Evolutionary conservation across 163 green algal genomes (phyloP).

Genomic region (Coccomyxa subellipsoidea): DNA sequence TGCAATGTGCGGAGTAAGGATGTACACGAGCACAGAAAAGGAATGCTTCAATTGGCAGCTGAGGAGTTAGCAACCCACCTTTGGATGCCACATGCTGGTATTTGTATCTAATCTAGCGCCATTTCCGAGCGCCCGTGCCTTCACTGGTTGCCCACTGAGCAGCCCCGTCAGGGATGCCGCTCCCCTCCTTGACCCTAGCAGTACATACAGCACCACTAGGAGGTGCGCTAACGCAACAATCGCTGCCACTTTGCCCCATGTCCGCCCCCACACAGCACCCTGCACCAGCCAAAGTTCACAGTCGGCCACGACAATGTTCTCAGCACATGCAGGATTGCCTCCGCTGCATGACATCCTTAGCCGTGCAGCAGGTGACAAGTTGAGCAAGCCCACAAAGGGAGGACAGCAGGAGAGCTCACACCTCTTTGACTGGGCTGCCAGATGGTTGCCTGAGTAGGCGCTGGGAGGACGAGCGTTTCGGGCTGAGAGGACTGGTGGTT

Average conservation of each 20-base stretch:
- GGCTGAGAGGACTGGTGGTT: not conserved
- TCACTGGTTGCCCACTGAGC: not conserved
- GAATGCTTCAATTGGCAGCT: too few species aligned
- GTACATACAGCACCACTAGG: not conserved
- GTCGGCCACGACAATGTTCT: not conserved
- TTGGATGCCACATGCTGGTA: not conserved
- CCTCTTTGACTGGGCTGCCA: not conserved
- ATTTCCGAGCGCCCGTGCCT: not conserved
- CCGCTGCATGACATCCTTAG: too few species aligned
- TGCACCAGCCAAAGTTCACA: not conserved
- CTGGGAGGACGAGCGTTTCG: not conserved
- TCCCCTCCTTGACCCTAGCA: not conserved
- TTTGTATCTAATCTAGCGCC: not conserved
- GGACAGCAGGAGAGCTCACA: too few species aligned
- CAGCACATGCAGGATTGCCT: too few species aligned
- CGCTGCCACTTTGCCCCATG: not conserved
- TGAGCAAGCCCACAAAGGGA: too few species aligned
- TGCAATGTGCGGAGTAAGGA: too few species aligned
- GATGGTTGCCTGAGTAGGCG: not conserved
- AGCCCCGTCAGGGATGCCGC: not conserved
- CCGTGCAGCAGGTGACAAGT: too few species aligned
- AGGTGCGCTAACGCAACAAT: not conserved
- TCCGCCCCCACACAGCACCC: not conserved
- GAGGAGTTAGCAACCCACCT: not conserved
- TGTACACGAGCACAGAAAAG: too few species aligned